Percentiles rank a stretch among this genome's conserved stretches.
phyloP scores from a whole-genome alignment of 208 protist species.

The Leishmania gerbilli region DNA sequence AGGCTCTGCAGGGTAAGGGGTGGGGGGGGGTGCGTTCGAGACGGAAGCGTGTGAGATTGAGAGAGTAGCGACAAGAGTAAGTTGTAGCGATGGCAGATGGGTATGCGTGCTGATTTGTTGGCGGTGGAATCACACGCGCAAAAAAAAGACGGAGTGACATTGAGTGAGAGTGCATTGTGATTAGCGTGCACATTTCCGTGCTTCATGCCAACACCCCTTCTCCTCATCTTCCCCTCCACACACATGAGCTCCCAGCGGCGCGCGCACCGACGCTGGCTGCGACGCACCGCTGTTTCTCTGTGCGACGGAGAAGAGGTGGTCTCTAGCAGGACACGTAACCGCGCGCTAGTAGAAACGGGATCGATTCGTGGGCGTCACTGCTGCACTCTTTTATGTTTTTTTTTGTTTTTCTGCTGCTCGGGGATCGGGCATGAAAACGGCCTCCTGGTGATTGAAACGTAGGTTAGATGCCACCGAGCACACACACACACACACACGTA shows the following conservation, averaged over 20 bases:
- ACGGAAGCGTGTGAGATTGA: background rate
- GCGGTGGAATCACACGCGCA: background rate
- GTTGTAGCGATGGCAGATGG: background rate
- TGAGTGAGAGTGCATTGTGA: background rate
- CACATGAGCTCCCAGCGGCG: background rate
- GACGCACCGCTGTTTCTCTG: background rate
- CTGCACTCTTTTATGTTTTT: background rate
- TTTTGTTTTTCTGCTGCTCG: background rate
- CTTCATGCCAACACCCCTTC: background rate
- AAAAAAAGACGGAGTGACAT: background rate
- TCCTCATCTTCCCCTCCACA: background rate
- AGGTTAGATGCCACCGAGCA: background rate
- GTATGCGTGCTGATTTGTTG: background rate
- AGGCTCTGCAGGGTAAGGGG: background rate
- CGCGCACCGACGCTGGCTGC: background rate
- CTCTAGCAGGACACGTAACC: background rate
- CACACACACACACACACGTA: conserved; percentile 6
- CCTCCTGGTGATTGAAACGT: background rate
- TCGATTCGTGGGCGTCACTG: background rate
- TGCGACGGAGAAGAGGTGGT: background rate
- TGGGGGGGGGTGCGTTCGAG: background rate
- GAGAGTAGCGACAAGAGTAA: background rate
- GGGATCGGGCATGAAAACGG: background rate
- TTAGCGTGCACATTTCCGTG: background rate
- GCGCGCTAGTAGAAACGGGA: background rate